Base-by-base conservation (phyloP, 768 basidiomycete genomes). In the Lentinula aciculospora region DNA sequence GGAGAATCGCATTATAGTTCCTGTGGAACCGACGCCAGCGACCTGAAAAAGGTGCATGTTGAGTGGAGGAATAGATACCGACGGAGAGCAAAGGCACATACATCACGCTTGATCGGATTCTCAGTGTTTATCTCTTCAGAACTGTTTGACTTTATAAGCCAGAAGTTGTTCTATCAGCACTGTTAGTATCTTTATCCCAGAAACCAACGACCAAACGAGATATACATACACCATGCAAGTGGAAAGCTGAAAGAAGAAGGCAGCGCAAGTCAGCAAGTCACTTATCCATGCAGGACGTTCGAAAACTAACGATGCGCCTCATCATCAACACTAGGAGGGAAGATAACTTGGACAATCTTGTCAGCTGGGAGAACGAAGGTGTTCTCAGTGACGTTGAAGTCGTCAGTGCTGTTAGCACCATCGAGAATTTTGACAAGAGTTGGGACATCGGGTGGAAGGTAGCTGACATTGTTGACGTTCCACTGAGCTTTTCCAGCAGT, bases 51-150 rank as follows among this genome's bases (percentile, higher is more conserved):
- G 4, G 21, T 21, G 10, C 1, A 17, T 34, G 50, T n/a, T n/a
- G n/a, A n/a, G n/a, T n/a, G n/a, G n/a, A n/a, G n/a, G n/a, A n/a
- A n/a, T n/a, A n/a, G n/a, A n/a, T n/a, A n/a, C n/a, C n/a, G n/a
- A n/a, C n/a, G 29, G 21, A 47, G 1, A 17, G 13, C 5, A 34
- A n/a, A 28, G 13, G 8, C 28, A 12, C 62, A 23, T 60, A 66
- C 65, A 46, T 69, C 68, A 54, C 68, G 66, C 13, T 59, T 59
- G 19, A 81, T 74, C 1, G 86, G 86, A 67, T 87, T 77, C 44
- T 77, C 77, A 2, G 71, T 68, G 60, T 75, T 75, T 31, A 68
- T 65, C 32, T 27, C 46, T 6, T 66, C 62, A 19, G 71, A 63
- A n/a, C 61, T 59, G 54, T 71, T 73, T 44, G 64, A 72, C 60